These are phyloP conservation scores for Epichloe elymi DNA, from an alignment of 2,329 filamentous ascomycete genomes.

Conservation along the genomic window DNA sequence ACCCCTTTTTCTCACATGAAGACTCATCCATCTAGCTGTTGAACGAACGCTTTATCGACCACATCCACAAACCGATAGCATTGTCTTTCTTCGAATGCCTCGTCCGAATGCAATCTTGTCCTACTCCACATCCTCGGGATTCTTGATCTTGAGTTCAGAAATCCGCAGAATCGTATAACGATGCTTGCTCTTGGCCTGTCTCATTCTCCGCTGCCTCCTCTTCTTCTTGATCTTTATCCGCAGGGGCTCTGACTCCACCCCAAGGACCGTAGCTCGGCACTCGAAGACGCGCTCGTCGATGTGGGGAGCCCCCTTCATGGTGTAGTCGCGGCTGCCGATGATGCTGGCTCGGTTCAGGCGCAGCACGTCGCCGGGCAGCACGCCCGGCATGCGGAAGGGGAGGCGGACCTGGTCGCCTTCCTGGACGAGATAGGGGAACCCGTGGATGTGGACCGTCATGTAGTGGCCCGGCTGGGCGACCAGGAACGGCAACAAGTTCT, in stretches of 20 bases:
- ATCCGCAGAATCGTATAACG: conserved; percentile 76
- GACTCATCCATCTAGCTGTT: background rate
- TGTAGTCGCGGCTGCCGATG: conserved; percentile 81
- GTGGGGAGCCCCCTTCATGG: conserved; percentile 68
- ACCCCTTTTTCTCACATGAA: background rate
- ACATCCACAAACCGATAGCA: background rate
- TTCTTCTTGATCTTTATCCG: conserved; percentile 71
- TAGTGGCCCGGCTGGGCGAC: conserved; percentile 64
- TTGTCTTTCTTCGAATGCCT: background rate
- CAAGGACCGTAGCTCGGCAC: conserved; percentile 74
- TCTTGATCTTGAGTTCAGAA: conserved; percentile 60
- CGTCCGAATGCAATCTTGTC: background rate
- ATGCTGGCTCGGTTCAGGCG: conserved; percentile 74
- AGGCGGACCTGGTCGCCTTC: conserved; percentile 62
- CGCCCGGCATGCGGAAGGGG: conserved; percentile 66
- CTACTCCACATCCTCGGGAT: conserved; percentile 23
- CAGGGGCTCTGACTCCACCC: conserved; percentile 69
- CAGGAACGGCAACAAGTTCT: conserved; percentile 54
- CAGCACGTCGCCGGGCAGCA: conserved; percentile 69
- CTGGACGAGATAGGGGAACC: conserved; percentile 66
- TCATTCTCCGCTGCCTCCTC: conserved; percentile 58
- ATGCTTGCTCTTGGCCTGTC: conserved; percentile 79
- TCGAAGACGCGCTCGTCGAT: conserved; percentile 75
- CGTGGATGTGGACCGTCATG: conserved; percentile 68
- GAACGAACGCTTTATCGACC: background rate